Conservation (phyloP, 1,139 yeast species). For the Wickerhamomyces sp. region DNA sequence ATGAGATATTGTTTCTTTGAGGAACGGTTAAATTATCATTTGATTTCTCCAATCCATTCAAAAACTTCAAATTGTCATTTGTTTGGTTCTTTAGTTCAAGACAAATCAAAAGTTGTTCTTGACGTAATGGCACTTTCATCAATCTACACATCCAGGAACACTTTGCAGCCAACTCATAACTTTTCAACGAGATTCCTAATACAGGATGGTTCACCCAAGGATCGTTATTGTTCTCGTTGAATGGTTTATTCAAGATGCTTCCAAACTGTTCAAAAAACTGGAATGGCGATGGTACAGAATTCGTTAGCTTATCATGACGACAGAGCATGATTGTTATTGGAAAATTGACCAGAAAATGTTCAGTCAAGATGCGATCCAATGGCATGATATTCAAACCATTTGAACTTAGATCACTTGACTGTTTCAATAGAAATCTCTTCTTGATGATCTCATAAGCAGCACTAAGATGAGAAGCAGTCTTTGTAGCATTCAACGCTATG, state of each 20-base stretch:
- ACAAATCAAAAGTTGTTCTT: constrained; percentile 9
- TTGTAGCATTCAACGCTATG: constrained; percentile 22
- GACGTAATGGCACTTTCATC: constrained; percentile 10
- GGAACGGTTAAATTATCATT: constrained; percentile 2
- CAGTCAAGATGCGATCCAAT: constrained; percentile 25
- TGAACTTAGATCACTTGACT: background rate
- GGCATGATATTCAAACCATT: constrained; percentile 15
- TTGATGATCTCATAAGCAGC: constrained; percentile 23
- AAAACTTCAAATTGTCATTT: constrained; percentile 6
- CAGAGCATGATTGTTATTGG: constrained; percentile 26
- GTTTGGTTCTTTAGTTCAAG: constrained; percentile 9
- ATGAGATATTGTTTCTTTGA: constrained; percentile 12
- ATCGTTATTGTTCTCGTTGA: constrained; percentile 7
- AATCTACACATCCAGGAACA: constrained; percentile 23
- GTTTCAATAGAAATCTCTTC: constrained; percentile 13
- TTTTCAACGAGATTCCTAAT: constrained; percentile 18
- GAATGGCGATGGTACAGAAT: constrained; percentile 26
- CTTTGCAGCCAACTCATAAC: constrained; percentile 26
- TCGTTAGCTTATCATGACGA: constrained; percentile 21
- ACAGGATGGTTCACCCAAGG: constrained; percentile 22
- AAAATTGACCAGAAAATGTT: constrained; percentile 28
- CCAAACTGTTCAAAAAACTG: constrained; percentile 23
- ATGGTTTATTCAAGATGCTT: constrained; percentile 8
- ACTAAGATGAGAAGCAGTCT: constrained; percentile 27
- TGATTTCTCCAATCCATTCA: constrained; percentile 2